Conservation (phyloP, 495 filamentous ascomycete genomes). For the Penicillium nucicola region DNA sequence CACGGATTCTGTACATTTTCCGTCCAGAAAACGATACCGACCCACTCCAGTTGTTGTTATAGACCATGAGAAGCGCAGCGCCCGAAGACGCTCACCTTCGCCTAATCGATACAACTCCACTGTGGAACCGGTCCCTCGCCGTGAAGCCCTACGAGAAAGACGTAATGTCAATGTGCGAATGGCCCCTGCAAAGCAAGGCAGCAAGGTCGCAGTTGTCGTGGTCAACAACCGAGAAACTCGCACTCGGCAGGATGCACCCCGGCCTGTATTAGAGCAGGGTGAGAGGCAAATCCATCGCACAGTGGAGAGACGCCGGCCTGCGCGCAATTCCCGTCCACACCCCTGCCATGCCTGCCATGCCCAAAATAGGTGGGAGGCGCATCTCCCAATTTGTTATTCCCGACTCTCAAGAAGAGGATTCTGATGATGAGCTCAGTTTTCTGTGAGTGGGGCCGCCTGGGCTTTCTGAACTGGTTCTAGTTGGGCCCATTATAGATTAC, state of each 20-base stretch:
- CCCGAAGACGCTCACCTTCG: background rate
- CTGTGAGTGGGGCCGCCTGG: constrained; percentile 17
- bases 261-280: constrained; percentile 3
- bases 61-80: constrained; percentile 1
- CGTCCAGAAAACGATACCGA: constrained; percentile 28
- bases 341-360: background rate
- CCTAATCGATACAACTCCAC: constrained; percentile 2
- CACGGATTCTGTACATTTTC: constrained; percentile 10
- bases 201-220: constrained; percentile 39
- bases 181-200: background rate
- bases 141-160: constrained; percentile 18
- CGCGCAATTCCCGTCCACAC: constrained; percentile 6
- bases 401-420: constrained; percentile 33
- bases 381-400: constrained; percentile 19
- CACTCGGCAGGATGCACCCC: background rate
- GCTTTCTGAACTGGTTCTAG: background rate
- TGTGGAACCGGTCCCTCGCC: constrained; percentile 5
- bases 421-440: constrained; percentile 47
- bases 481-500: background rate
- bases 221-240: constrained; percentile 21
- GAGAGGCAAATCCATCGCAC: constrained; percentile 19
- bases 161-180: constrained; percentile 6
- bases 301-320: constrained; percentile 17
- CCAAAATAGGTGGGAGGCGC: background rate
- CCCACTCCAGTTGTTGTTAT: constrained; percentile 11